A percentile compares a stretch with the other conserved stretches of the same genome.
Conservation (phyloP, 2,329 filamentous ascomycete species). For the Ceratocystis lukuohia region DNA sequence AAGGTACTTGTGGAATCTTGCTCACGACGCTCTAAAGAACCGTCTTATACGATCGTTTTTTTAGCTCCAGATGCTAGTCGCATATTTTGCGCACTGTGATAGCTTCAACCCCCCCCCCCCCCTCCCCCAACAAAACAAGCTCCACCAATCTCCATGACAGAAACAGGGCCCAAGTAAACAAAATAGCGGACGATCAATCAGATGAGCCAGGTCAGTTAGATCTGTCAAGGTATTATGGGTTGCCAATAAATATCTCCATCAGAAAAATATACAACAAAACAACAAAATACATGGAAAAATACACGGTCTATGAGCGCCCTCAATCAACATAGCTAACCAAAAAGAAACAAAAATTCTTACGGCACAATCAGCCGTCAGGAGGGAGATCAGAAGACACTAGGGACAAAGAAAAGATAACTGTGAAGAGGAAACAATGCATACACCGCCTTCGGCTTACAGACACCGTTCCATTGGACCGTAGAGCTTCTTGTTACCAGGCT, state of each 20-base stretch:
- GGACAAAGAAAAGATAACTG: neutral
- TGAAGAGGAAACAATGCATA: neutral
- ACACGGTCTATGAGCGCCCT: too few species aligned
- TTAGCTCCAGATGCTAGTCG: constrained; percentile 1
- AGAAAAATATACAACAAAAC: too few species aligned
- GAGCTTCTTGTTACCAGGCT: neutral
- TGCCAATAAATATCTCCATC: too few species aligned
- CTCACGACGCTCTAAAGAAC: neutral
- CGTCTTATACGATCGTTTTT: neutral
- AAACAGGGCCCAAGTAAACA: constrained; percentile 2
- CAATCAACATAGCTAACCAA: too few species aligned
- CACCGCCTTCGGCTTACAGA: neutral
- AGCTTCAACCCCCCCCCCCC: neutral
- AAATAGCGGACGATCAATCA: neutral
- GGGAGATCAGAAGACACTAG: neutral
- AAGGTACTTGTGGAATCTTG: neutral
- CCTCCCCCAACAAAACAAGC: neutral
- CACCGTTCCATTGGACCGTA: neutral
- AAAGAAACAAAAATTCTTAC: neutral
- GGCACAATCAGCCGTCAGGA: neutral
- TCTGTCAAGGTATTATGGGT: too few species aligned
- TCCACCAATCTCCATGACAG: constrained; percentile 3
- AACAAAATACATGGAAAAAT: too few species aligned
- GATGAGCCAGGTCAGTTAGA: neutral
- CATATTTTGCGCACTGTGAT: constrained; percentile 7